Conservation (phyloP, 169 alveolate genomes). For the Theileria parva region DNA sequence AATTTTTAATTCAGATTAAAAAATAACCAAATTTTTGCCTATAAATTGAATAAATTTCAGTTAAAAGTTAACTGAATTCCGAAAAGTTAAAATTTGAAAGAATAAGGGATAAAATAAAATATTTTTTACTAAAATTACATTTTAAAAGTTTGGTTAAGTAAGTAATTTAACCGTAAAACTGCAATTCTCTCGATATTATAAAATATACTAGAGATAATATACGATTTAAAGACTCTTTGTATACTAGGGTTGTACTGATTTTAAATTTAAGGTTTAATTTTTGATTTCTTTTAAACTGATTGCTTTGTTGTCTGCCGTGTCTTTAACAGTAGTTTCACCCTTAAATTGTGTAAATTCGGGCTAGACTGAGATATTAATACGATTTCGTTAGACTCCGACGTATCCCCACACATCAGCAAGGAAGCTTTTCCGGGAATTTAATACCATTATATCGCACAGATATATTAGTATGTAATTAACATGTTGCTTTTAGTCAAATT, state of each 20-base stretch:
- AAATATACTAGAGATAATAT: no score
- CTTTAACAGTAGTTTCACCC: background rate
- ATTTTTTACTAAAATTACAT: no score
- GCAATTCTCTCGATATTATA: background rate
- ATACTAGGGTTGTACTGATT: background rate
- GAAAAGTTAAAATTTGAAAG: no score
- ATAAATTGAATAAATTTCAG: no score
- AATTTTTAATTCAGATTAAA: no score
- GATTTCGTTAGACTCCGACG: background rate
- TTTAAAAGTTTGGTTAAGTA: background rate
- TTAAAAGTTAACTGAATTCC: no score
- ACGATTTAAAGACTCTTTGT: background rate
- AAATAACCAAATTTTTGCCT: background rate
- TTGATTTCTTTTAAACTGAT: no score
- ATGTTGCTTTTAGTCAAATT: background rate
- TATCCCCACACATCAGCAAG: background rate
- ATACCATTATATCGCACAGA: background rate
- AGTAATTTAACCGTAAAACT: background rate
- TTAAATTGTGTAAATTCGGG: background rate
- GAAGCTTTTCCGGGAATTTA: background rate
- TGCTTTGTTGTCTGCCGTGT: background rate
- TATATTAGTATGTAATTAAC: background rate
- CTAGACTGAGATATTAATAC: background rate
- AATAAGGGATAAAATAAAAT: no score
- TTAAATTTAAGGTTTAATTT: background rate